phyloP scores from a whole-genome alignment of 73 alveolate species.

The Paramecium octaurelia region DNA sequence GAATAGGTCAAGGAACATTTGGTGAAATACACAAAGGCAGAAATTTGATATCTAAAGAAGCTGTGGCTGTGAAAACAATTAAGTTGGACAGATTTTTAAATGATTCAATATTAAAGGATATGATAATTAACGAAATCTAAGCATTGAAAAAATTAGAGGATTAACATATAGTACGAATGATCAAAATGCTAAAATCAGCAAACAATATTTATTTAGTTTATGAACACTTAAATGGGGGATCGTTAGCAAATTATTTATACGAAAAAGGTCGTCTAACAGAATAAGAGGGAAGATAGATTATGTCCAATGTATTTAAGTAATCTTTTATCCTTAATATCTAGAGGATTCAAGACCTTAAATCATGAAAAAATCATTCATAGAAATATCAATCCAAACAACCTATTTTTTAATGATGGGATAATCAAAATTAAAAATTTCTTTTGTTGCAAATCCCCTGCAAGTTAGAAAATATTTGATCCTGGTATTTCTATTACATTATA shows the following conservation, averaged over 20 bases:
- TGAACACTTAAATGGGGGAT: constrained; percentile 59
- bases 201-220: constrained; percentile 57
- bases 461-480: constrained; percentile 35
- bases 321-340: not conserved
- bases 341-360: constrained; percentile 51
- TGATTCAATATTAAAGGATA: constrained; percentile 54
- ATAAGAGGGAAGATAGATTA: constrained; percentile 47
- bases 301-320: constrained; percentile 22
- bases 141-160: constrained; percentile 62
- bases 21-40: constrained; percentile 65
- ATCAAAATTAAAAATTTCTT: constrained; percentile 52
- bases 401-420: constrained; percentile 20
- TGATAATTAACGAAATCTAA: constrained; percentile 58
- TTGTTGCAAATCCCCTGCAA: constrained; percentile 52
- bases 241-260: constrained; percentile 16
- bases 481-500: not conserved
- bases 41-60: constrained; percentile 58
- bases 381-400: constrained; percentile 46
- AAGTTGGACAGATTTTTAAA: constrained; percentile 52
- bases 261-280: constrained; percentile 49
- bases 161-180: constrained; percentile 56
- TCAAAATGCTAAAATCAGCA: constrained; percentile 58
- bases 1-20: constrained; percentile 57
- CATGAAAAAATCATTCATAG: constrained; percentile 54
- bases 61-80: constrained; percentile 61